A percentile compares a stretch with the other conserved stretches of the same genome.
Conservation (phyloP, 106 monocot species). For the Dioscorea zingiberensis region DNA sequence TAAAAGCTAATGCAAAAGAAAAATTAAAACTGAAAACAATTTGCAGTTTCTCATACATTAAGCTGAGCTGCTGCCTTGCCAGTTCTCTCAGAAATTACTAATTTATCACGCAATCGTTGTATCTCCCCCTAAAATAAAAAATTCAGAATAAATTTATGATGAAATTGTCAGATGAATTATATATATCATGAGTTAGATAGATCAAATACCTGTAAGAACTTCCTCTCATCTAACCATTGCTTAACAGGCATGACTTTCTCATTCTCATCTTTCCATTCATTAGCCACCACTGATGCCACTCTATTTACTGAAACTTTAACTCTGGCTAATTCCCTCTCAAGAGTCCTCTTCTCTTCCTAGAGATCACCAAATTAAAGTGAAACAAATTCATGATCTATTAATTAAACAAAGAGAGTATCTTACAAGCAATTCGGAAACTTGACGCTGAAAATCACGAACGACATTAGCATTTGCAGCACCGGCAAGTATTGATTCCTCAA, state of each 20-base stretch:
- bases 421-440: constrained; percentile 55
- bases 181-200: no score
- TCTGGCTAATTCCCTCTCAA: constrained; percentile 66
- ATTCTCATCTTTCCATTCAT: constrained; percentile 62
- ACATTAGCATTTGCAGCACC: constrained; percentile 48
- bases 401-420: neutral
- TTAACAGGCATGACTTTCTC: constrained; percentile 58
- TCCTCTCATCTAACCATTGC: constrained; percentile 72
- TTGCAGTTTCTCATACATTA: constrained; percentile 24
- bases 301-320: constrained; percentile 47
- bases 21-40: neutral
- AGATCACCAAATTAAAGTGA: neutral
- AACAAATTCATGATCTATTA: neutral
- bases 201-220: constrained; percentile 41
- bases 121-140: constrained; percentile 53
- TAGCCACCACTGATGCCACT: constrained; percentile 44
- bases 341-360: constrained; percentile 58
- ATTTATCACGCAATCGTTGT: constrained; percentile 46
- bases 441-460: constrained; percentile 50
- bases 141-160: neutral
- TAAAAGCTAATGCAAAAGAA: neutral
- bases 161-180: no score
- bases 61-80: constrained; percentile 50
- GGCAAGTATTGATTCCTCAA: constrained; percentile 64
- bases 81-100: constrained; percentile 46